Evolutionary conservation across 2,329 filamentous ascomycete species (phyloP).

Genomic region (Cercospora janseana): DNA sequence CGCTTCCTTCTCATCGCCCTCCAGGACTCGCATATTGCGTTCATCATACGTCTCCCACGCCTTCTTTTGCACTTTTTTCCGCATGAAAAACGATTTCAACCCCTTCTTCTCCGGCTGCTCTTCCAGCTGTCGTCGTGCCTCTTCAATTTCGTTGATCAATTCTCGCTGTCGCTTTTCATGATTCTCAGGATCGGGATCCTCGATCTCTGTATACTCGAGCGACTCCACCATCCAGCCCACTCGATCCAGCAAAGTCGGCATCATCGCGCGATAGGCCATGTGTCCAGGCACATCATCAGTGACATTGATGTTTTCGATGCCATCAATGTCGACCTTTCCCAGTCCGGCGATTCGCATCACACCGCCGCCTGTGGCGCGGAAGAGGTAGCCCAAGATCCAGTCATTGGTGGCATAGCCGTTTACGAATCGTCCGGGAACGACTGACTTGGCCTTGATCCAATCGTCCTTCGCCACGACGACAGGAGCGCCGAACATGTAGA

Average conservation of each 20-base stretch:
- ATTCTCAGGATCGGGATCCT: slow-evolving; percentile 94
- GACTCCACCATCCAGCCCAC: slow-evolving; percentile 89
- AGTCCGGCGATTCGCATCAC: slow-evolving; percentile 86
- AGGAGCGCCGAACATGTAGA: slow-evolving; percentile 90
- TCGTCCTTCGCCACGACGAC: slow-evolving; percentile 90
- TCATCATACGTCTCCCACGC: slow-evolving; percentile 96
- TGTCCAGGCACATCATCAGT: slow-evolving; percentile 84
- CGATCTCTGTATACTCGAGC: slow-evolving; percentile 93
- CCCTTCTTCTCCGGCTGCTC: slow-evolving; percentile 68
- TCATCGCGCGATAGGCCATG: slow-evolving; percentile 92
- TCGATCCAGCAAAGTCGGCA: slow-evolving; percentile 81
- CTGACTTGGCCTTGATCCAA: slow-evolving; percentile 73
- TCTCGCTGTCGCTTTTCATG: slow-evolving; percentile 84
- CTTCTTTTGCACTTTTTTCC: slow-evolving; percentile 77
- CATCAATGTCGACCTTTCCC: slow-evolving; percentile 73
- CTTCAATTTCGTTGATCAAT: slow-evolving; percentile 94
- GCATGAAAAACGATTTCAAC: slow-evolving; percentile 74
- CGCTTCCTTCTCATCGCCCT: slow-evolving; percentile 46
- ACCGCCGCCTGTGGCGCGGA: slow-evolving; percentile 88
- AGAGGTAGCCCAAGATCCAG: slow-evolving; percentile 93
- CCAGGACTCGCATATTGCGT: slow-evolving; percentile 44
- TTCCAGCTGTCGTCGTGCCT: slow-evolving; percentile 83
- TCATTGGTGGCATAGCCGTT: slow-evolving; percentile 94
- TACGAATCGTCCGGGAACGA: slow-evolving; percentile 88
- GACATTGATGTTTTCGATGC: slow-evolving; percentile 85